Evolutionary conservation across 768 basidiomycete genomes (phyloP), one percentile per base, ranked within the genome.

Genomic region (Sutorius australiensis): DNA sequence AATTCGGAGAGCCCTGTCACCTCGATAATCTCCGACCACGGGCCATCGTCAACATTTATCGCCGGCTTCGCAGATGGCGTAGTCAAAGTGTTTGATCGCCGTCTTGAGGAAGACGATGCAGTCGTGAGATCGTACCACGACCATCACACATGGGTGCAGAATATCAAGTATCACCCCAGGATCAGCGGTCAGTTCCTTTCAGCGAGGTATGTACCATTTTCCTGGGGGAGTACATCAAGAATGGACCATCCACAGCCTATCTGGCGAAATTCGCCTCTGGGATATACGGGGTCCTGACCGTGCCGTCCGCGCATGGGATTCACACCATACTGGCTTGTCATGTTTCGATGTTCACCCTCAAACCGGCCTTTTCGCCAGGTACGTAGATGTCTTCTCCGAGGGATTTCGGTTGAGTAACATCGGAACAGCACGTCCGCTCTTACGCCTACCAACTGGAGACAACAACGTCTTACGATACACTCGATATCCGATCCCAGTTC

Each of bases 1-100:
- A 84, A 92, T 54, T 86, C 92, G 6, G 90, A 95, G 39, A 90
- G 92, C 55, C 91, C 93, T 39, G 81, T 95, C 12, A 98, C 97
- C 0, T 78, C 89, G 0, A 82, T 99, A 45, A 77, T 81, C 2
- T 90, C 88, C 10, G 93, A 97, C 57, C 75, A 80, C 41, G 83
- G 84, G 13, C 79, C 84, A 0, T 84, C 87, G 16, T 84, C 89
- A 52, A 84, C 85, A 2, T 93, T 98, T 70, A 77, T 90, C 13
- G 89, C 92, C 9, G 86, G 94, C 52, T 98, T 98, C 67, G 97
- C 89, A 14, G 93, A 98, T 68, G 97, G 97, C 11, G 78, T 79
- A 5, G 81, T 98, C 48, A 86, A 89, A 61, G 76, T 97, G 3
- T 98, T 94, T 71, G 97, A 99, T 73, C 86, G 89, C 32, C 83